A percentile compares a stretch with the other conserved stretches of the same genome.
Evolutionary conservation across 164 flowering plant genomes (phyloP).

Genomic region (Sextonia rubra): DNA sequence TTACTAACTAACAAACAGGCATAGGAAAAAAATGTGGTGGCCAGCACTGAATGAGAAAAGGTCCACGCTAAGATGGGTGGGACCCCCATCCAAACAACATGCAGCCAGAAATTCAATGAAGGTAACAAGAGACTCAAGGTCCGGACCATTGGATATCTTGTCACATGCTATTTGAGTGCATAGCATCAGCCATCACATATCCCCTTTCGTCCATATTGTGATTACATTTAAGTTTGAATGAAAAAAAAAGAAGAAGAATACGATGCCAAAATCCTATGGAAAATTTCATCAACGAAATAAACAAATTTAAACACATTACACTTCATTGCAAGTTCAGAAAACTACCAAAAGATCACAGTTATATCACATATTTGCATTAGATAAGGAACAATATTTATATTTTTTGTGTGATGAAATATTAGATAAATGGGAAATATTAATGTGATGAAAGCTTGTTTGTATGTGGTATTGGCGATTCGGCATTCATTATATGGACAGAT

Average conservation of each 20-base stretch:
- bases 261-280: neutral
- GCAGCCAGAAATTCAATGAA: neutral
- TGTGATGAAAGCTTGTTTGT: neutral
- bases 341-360: neutral
- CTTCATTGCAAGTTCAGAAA: neutral
- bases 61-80: neutral
- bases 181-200: neutral
- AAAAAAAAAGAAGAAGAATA: too few relatives aligned
- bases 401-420: too few relatives aligned
- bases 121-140: neutral
- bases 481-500: neutral
- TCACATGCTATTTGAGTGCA: neutral
- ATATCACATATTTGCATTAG: neutral
- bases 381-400: neutral
- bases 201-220: neutral
- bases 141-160: neutral
- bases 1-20: neutral
- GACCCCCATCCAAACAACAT: neutral
- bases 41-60: neutral
- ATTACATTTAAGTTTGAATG: neutral
- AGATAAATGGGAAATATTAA: neutral
- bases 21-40: neutral
- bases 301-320: neutral
- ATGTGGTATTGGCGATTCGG: neutral
- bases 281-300: too few relatives aligned